phyloP scores from a whole-genome alignment of 495 filamentous ascomycete genomes.

The Trichoderma reesei region DNA sequence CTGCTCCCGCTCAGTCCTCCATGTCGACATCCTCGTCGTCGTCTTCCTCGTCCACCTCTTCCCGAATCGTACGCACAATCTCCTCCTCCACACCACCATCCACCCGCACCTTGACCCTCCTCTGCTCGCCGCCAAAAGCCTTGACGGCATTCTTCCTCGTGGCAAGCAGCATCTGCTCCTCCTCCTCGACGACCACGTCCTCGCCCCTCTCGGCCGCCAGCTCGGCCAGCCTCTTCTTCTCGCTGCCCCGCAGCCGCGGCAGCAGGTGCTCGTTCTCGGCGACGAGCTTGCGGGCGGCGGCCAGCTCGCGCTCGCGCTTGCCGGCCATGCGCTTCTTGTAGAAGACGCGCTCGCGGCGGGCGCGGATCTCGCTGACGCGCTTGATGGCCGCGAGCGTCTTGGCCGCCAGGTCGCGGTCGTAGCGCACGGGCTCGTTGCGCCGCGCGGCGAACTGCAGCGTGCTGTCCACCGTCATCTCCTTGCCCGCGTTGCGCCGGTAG shows the following conservation, averaged over 20 bases:
- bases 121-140: conserved; percentile 50
- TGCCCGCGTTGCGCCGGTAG: conserved; percentile 66
- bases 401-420: conserved; percentile 81
- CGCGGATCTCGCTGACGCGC: conserved; percentile 77
- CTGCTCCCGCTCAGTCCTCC: conserved; percentile 19
- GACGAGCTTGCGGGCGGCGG: conserved; percentile 75
- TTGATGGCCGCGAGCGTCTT: conserved; percentile 87
- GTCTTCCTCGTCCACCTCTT: conserved; percentile 22
- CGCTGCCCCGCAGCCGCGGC: conserved; percentile 48
- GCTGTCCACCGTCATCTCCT: conserved; percentile 90
- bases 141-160: conserved; percentile 33
- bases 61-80: conserved; percentile 23
- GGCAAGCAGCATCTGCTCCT: conserved; percentile 21
- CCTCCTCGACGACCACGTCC: conserved; percentile 39
- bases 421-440: conserved; percentile 89
- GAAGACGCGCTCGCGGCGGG: conserved; percentile 74
- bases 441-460: conserved; percentile 86
- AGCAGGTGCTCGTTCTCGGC: conserved; percentile 84
- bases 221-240: conserved; percentile 42
- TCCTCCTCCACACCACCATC: conserved; percentile 56
- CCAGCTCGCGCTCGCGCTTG: conserved; percentile 70
- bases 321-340: conserved; percentile 88
- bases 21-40: conserved; percentile 46
- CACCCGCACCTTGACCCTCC: conserved; percentile 52
- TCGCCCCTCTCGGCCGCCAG: conserved; percentile 39